Conservation (phyloP, 768 basidiomycete species). For the Tylopilus vinaceipallidus region DNA sequence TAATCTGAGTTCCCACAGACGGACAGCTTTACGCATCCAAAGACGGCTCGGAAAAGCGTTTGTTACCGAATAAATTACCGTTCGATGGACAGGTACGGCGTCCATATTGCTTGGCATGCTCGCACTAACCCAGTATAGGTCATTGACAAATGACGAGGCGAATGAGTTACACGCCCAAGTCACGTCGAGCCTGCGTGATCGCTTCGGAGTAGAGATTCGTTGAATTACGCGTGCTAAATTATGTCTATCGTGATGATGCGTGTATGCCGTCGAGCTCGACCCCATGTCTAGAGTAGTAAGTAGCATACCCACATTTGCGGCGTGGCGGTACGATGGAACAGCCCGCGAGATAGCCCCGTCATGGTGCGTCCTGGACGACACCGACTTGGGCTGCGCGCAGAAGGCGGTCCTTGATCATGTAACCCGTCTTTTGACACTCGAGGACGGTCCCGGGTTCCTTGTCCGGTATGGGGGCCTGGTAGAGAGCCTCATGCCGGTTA, state of each 20-base stretch:
- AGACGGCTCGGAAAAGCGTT: slow-evolving; percentile 72
- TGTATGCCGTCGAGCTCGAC: slow-evolving; percentile 21
- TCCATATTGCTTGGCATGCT: neutral
- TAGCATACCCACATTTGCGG: slow-evolving; percentile 11
- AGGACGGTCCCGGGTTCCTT: slow-evolving; percentile 88
- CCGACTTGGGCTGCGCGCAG: slow-evolving; percentile 96
- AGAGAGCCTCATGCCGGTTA: slow-evolving; percentile 92
- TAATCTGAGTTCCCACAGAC: slow-evolving; percentile 50
- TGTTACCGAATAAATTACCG: slow-evolving; percentile 93
- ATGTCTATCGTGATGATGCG: slow-evolving; percentile 35
- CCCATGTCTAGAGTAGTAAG: slow-evolving; percentile 30
- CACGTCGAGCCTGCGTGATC: slow-evolving; percentile 49
- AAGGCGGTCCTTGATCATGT: slow-evolving; percentile 91
- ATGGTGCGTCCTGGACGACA: slow-evolving; percentile 71
- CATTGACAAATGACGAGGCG: slow-evolving; percentile 85
- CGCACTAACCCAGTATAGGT: slow-evolving; percentile 43
- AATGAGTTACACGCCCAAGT: slow-evolving; percentile 75
- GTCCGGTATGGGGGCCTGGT: slow-evolving; percentile 87
- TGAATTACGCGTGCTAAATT: slow-evolving; percentile 48
- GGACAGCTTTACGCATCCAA: slow-evolving; percentile 88
- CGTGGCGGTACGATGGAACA: neutral
- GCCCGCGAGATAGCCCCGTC: slow-evolving; percentile 15
- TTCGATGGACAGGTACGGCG: slow-evolving; percentile 86
- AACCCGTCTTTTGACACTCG: slow-evolving; percentile 88
- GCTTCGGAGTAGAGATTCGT: slow-evolving; percentile 85